Conservation (phyloP, 2,329 filamentous ascomycete species). For the Aspergillus sp. region DNA sequence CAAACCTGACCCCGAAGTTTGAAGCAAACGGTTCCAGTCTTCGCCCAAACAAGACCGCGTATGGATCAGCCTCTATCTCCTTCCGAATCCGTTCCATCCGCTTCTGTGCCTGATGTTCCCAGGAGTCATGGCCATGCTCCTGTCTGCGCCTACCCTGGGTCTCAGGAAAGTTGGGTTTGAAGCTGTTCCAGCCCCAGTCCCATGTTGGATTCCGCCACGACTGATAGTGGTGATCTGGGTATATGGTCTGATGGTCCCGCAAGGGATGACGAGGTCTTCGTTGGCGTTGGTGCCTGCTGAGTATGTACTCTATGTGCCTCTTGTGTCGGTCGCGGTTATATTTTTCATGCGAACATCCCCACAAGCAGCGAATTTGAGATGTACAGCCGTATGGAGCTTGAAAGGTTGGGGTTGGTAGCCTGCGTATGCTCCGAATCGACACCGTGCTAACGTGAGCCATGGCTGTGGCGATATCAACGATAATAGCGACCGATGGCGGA, state of each 20-base stretch:
- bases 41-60: conserved; percentile 41
- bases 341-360: conserved; percentile 5
- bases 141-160: not conserved
- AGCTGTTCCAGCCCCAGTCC: conserved; percentile 5
- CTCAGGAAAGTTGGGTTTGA: not conserved
- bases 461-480: not conserved
- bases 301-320: conserved; percentile 1
- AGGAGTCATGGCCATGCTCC: conserved; percentile 12
- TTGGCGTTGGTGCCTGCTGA: not conserved
- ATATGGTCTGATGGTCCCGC: not conserved
- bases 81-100: conserved; percentile 40
- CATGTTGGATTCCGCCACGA: conserved; percentile 19
- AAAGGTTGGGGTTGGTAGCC: not conserved
- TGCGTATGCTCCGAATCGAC: not conserved
- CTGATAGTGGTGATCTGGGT: conserved; percentile 4
- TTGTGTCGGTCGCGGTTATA: not conserved
- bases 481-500: not conserved
- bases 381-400: not conserved
- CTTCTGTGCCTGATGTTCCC: conserved; percentile 23
- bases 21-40: conserved; percentile 26
- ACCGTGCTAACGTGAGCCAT: not conserved
- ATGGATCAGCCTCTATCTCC: conserved; percentile 39
- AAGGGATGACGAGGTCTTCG: not conserved
- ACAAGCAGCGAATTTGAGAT: conserved; percentile 12
- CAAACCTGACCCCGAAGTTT: conserved; percentile 17